Evolutionary conservation across 2,329 filamentous ascomycete species (phyloP).

Genomic region (Microdochium bolleyi): DNA sequence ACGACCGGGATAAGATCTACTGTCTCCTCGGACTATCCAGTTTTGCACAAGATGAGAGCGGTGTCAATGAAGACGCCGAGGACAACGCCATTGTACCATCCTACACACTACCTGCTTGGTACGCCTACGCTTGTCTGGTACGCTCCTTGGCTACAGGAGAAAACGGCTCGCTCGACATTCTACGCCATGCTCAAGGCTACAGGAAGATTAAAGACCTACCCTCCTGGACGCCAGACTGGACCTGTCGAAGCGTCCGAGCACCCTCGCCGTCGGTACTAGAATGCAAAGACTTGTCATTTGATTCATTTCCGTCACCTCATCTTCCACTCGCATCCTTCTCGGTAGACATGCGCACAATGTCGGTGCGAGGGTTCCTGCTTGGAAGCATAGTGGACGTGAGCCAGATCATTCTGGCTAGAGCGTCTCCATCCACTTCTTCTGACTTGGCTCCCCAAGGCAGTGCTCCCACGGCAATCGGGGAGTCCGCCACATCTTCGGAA

Average conservation of each 20-base stretch:
- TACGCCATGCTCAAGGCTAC: not conserved
- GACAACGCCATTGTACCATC: not conserved
- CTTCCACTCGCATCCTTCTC: not conserved
- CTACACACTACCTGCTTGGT: not conserved
- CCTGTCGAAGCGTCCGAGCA: not conserved
- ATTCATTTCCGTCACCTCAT: not conserved
- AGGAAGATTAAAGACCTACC: not conserved
- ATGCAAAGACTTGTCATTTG: not conserved
- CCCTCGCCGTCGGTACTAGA: not conserved
- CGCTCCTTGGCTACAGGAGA: not conserved
- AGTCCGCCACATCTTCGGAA: too few relatives aligned
- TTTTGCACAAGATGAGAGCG: too few relatives aligned
- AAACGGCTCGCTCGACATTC: not conserved
- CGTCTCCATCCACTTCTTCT: not conserved
- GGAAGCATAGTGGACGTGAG: not conserved
- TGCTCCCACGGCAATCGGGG: too few relatives aligned
- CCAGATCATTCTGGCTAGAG: not conserved
- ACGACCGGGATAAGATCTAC: slow-evolving; percentile 2
- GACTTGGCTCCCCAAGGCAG: too few relatives aligned
- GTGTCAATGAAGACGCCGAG: not conserved
- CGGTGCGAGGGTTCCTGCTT: not conserved
- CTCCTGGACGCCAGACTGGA: not conserved
- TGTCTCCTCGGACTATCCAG: not conserved
- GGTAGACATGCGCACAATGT: not conserved
- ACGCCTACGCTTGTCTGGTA: not conserved